A percentile compares a stretch with the other conserved stretches of the same genome.
phyloP scores from a whole-genome alignment of 1,284 basidiomycete species.

The Marasmius fiardii region DNA sequence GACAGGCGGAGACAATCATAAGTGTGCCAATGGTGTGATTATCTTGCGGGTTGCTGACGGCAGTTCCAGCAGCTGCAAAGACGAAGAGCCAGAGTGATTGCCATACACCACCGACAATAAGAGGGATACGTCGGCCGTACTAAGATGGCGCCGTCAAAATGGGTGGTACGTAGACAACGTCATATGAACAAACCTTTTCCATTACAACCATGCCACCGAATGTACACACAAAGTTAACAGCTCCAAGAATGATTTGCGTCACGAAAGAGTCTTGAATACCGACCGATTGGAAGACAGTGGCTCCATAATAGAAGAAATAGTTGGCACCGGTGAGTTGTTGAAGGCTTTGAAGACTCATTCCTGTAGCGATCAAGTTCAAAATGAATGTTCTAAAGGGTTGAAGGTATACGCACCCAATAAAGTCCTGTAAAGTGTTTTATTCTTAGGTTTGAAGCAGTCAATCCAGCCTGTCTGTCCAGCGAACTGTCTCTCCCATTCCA shows the following conservation, averaged over 20 bases:
- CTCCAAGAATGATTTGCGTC: conserved; percentile 71
- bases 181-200: conserved; percentile 48
- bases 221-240: conserved; percentile 69
- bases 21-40: conserved; percentile 54
- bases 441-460: conserved; percentile 52
- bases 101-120: conserved; percentile 72
- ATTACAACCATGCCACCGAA: conserved; percentile 70
- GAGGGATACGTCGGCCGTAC: conserved; percentile 59
- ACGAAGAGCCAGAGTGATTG: conserved; percentile 76
- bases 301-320: conserved; percentile 72
- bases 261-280: conserved; percentile 68
- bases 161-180: too few relatives aligned
- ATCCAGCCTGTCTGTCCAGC: conserved; percentile 45
- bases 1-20: conserved; percentile 75
- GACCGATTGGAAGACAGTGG: conserved; percentile 66
- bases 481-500: conserved; percentile 39
- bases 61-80: conserved; percentile 74
- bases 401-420: conserved; percentile 36
- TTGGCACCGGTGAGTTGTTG: conserved; percentile 78
- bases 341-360: conserved; percentile 67
- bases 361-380: conserved; percentile 20
- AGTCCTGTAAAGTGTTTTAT: conserved; percentile 61
- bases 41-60: conserved; percentile 48
- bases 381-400: conserved; percentile 12
- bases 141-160: conserved; percentile 26